Evolutionary conservation across 75 land plant genomes (phyloP).

Genomic region (Cupressus sempervirens): DNA sequence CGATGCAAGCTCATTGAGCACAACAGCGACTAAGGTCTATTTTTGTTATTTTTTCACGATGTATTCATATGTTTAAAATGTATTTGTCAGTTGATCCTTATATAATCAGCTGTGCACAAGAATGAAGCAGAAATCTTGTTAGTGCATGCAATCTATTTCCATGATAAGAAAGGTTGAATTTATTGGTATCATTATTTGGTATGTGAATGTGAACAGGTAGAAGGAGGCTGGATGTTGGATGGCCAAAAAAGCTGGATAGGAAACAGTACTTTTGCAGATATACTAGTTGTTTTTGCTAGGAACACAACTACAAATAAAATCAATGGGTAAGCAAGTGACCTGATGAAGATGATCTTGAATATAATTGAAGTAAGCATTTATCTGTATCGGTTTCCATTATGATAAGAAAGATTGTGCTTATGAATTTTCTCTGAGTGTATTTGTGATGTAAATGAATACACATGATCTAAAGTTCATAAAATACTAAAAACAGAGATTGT

Average conservation of each 20-base stretch:
- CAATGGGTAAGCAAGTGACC: constrained; percentile 58
- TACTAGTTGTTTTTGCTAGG: constrained; percentile 79
- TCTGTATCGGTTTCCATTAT: neutral
- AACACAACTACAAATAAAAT: constrained; percentile 78
- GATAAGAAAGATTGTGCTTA: neutral
- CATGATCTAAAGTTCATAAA: neutral
- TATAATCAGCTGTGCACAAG: neutral
- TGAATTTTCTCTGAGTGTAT: neutral
- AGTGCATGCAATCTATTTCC: neutral
- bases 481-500: neutral
- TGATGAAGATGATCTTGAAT: neutral
- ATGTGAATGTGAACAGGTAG: constrained; percentile 39
- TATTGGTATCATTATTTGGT: neutral
- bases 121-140: neutral
- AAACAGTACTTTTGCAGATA: constrained; percentile 92
- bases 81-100: neutral
- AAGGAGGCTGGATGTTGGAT: constrained; percentile 87
- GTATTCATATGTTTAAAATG: constrained; percentile 3
- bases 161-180: neutral
- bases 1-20: constrained; percentile 87
- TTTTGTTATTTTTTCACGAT: neutral
- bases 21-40: constrained; percentile 81
- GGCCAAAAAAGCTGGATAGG: constrained; percentile 98
- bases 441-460: neutral
- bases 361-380: neutral